A percentile compares a stretch with the other conserved stretches of the same genome.
Conservation (phyloP, 495 filamentous ascomycete species). For the Acidomyces sp. region DNA sequence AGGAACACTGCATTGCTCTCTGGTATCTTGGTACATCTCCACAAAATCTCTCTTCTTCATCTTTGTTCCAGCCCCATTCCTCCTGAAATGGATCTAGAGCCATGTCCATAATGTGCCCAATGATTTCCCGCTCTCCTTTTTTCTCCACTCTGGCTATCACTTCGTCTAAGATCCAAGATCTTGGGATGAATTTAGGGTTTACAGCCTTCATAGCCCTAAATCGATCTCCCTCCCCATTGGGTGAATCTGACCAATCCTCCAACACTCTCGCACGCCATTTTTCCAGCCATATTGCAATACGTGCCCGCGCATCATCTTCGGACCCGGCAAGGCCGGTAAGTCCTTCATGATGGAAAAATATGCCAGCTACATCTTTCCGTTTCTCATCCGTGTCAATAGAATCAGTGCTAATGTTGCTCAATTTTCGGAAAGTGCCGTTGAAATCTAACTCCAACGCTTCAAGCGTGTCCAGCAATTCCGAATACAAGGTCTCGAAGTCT, state of each 20-base stretch:
- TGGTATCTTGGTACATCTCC: constrained; percentile 69
- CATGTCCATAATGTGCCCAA: constrained; percentile 65
- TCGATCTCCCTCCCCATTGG: constrained; percentile 43
- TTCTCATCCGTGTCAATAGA: constrained; percentile 48
- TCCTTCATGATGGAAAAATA: constrained; percentile 62
- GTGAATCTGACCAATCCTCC: constrained; percentile 51
- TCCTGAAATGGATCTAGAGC: constrained; percentile 73
- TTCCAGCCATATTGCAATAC: constrained; percentile 62
- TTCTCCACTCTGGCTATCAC: constrained; percentile 78
- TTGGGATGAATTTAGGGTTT: constrained; percentile 83
- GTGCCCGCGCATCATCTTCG: constrained; percentile 48
- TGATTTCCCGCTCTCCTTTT: constrained; percentile 63
- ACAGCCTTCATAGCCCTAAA: constrained; percentile 61
- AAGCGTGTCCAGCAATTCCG: constrained; percentile 67
- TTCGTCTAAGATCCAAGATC: constrained; percentile 88
- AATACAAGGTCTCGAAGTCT: constrained; percentile 69
- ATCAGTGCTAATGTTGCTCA: constrained; percentile 44
- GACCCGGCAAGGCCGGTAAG: constrained; percentile 39
- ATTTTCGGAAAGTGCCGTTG: constrained; percentile 74
- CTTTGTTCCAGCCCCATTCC: constrained; percentile 49
- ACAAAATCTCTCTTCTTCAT: constrained; percentile 71
- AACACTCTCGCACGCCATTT: constrained; percentile 53
- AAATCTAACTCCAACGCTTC: constrained; percentile 75
- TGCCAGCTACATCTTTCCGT: constrained; percentile 41
- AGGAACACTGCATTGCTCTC: constrained; percentile 84